Evolutionary conservation across 192 early-diverging fungal species (phyloP).

Genomic region (Coemansia sp.): DNA sequence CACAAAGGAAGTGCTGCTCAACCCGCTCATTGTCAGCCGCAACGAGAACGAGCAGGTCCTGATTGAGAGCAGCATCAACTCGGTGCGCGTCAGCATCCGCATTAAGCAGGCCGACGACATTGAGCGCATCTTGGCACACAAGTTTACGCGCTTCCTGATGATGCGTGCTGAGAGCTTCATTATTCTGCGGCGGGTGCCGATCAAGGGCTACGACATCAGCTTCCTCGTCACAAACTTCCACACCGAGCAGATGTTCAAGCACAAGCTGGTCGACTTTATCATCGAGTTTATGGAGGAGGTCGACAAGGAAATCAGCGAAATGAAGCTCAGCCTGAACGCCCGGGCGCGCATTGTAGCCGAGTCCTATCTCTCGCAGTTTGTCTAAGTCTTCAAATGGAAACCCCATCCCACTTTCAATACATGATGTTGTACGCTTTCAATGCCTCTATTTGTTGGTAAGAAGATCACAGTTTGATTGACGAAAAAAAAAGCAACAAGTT

Average conservation of each 20-base stretch:
- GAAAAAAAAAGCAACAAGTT: slow-evolving; percentile 8
- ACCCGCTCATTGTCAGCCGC: slow-evolving; percentile 80
- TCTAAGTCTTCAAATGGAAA: no score
- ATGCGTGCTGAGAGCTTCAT: slow-evolving; percentile 96
- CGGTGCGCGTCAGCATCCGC: slow-evolving; percentile 88
- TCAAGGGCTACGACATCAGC: slow-evolving; percentile 95
- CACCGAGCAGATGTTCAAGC: slow-evolving; percentile 98
- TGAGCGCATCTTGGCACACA: slow-evolving; percentile 90
- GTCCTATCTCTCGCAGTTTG: slow-evolving; percentile 58
- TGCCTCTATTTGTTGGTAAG: background rate
- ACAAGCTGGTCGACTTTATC: slow-evolving; percentile 99
- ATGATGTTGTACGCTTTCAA: background rate
- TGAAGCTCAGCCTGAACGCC: slow-evolving; percentile 94
- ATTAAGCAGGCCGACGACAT: slow-evolving; percentile 99
- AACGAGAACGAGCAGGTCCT: slow-evolving; percentile 94
- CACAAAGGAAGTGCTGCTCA: slow-evolving; percentile 82
- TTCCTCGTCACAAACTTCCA: slow-evolving; percentile 98
- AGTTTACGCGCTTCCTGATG: slow-evolving; percentile 98
- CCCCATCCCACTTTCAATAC: no score
- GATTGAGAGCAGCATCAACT: slow-evolving; percentile 91
- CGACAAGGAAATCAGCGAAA: slow-evolving; percentile 98
- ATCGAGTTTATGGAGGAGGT: slow-evolving; percentile 99
- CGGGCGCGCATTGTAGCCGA: slow-evolving; percentile 89
- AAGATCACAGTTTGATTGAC: background rate
- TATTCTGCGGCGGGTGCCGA: slow-evolving; percentile 86